phyloP scores from a whole-genome alignment of 208 protist genomes.

The Trichomonas gallinae region DNA sequence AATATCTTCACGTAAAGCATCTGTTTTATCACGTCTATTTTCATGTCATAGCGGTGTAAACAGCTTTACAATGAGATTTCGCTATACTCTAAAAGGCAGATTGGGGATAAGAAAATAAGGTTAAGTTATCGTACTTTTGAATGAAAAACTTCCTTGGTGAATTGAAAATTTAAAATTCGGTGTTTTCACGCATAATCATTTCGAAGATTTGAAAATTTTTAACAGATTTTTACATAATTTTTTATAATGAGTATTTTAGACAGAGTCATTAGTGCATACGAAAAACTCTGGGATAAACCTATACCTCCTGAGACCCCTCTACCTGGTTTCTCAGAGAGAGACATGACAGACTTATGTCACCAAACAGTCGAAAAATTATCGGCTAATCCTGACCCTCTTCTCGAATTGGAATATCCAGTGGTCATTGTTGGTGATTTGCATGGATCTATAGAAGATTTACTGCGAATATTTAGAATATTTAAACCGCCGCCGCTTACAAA shows the following conservation, averaged over 20 bases:
- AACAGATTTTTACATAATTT: too few relatives aligned
- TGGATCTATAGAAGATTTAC: conserved; percentile 45
- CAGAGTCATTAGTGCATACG: not conserved
- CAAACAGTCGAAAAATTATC: not conserved
- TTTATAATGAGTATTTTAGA: not conserved
- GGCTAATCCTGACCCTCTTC: not conserved
- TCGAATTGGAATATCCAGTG: not conserved
- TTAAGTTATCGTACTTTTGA: too few relatives aligned
- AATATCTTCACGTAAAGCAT: too few relatives aligned
- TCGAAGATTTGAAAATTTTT: too few relatives aligned
- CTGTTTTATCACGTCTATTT: too few relatives aligned
- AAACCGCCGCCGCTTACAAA: conserved; percentile 75
- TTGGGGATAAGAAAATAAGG: too few relatives aligned
- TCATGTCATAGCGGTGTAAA: too few relatives aligned
- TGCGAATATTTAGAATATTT: conserved; percentile 64
- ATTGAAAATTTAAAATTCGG: too few relatives aligned
- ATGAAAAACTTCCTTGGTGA: too few relatives aligned
- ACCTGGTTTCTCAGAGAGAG: not conserved
- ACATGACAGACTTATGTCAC: not conserved
- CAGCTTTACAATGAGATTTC: too few relatives aligned
- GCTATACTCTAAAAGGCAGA: too few relatives aligned
- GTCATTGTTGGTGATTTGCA: conserved; percentile 15
- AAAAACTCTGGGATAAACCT: not conserved
- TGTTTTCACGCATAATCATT: too few relatives aligned
- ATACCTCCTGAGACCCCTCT: not conserved